phyloP scores from a whole-genome alignment of 768 basidiomycete species.

The Termitomyces sp. region DNA sequence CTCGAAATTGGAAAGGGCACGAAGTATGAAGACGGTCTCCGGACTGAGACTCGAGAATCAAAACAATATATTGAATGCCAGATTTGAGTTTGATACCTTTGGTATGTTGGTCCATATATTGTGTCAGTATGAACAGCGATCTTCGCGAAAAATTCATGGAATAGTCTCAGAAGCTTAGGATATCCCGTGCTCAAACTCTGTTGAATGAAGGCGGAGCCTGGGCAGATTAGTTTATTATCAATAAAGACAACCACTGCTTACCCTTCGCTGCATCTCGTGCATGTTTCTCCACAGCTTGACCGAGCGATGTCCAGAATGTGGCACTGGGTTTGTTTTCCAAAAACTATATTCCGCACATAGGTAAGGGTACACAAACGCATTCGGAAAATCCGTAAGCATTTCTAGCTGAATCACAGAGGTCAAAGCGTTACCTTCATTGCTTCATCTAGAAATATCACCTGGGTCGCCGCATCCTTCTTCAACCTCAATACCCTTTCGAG shows the following conservation, averaged over 20 bases:
- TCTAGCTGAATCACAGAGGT: background rate
- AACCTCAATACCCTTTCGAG: conserved; percentile 90
- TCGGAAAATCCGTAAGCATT: background rate
- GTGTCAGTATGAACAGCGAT: conserved; percentile 96
- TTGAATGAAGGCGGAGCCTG: conserved; percentile 87
- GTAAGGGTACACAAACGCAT: background rate
- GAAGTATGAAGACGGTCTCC: conserved; percentile 86
- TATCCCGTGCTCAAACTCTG: conserved; percentile 86
- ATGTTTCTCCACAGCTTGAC: conserved; percentile 76
- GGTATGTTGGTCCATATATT: conserved; percentile 74
- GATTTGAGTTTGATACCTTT: conserved; percentile 51
- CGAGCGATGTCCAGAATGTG: conserved; percentile 85
- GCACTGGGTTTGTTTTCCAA: conserved; percentile 90
- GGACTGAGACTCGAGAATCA: conserved; percentile 47
- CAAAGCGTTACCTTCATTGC: conserved; percentile 73
- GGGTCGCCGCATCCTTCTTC: conserved; percentile 79
- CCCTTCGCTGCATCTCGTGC: conserved; percentile 78
- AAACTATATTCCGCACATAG: conserved; percentile 35
- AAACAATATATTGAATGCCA: background rate
- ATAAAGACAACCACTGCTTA: conserved; percentile 22
- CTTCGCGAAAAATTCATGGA: conserved; percentile 96
- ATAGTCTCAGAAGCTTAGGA: conserved; percentile 80
- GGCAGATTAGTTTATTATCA: background rate
- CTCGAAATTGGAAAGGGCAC: conserved; percentile 81
- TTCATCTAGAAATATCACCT: conserved; percentile 83